Evolutionary conservation across 1,139 yeast genomes (phyloP), one percentile per base, ranked within the genome.

Genomic region (Geotrichum carabidarum): DNA sequence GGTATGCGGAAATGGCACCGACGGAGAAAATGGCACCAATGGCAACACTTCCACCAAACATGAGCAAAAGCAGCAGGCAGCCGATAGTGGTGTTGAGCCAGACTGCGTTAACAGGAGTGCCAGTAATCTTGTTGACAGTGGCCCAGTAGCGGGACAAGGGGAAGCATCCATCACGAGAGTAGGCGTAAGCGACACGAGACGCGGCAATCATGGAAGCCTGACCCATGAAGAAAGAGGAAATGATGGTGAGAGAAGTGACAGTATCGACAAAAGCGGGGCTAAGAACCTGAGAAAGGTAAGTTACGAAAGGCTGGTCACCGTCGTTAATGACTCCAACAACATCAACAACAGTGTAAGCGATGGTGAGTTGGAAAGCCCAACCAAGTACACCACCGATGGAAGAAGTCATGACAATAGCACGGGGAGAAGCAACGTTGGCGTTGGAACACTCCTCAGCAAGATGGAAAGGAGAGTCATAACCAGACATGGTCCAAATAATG

Each of bases 1-100:
- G 77, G 63, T 83, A 84, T 0, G 87, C 83, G 15, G 86, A 80
- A 65, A 84, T 83, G 54, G 89, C 91, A 51, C 89, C 89, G 41
- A 84, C 87, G 0, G 87, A 82, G 71, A 85, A 85, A 55, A 84
- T 82, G 48, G 93, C 91, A 44, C 82, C 84, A 62, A 85, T 81
- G 44, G 90, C 86, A 12, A 79, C 75, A 55, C 78, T 82, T 38
- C 87, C 88, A 35, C 85, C 86, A 70, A 84, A 83, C 65, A 83
- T 75, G 58, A 83, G 73, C 54, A 82, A 74, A 57, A 84, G 73
- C 37, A 80, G 70, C 32, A 82, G 73, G 63, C 80, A 79, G 38
- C 86, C 88, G 54, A 84, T 64, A 32, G 75, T 62, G 66, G 79
- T 76, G 67, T 84, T 83, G 60, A 81, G 71, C 82, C 86, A 78